Evolutionary conservation across 495 filamentous ascomycete genomes (phyloP).

Genomic region (Aspergillus sparsus): DNA sequence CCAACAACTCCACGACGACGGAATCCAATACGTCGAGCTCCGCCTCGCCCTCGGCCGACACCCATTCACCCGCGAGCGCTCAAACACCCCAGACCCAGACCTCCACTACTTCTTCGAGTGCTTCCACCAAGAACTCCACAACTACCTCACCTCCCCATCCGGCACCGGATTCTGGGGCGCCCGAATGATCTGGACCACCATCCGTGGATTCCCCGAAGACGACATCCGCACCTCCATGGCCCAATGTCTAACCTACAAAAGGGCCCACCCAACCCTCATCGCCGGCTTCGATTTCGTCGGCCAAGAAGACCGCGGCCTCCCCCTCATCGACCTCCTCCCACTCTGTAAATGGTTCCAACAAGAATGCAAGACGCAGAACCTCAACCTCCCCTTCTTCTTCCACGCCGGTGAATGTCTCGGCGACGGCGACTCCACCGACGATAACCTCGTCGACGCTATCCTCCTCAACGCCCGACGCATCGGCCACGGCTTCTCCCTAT

Average conservation of each 20-base stretch:
- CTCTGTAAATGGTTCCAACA: slow-evolving; percentile 18
- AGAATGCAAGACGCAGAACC: slow-evolving; percentile 5
- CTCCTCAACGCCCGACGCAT: slow-evolving; percentile 19
- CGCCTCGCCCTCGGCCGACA: slow-evolving; percentile 10
- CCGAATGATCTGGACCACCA: slow-evolving; percentile 19
- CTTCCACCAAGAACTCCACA: slow-evolving; percentile 18
- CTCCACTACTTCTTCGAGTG: slow-evolving; percentile 16
- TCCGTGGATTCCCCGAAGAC: slow-evolving; percentile 11
- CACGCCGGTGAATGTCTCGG: slow-evolving; percentile 23
- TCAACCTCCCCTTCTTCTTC: slow-evolving; percentile 22
- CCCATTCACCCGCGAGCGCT: slow-evolving; percentile 11
- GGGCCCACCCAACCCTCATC: slow-evolving; percentile 15
- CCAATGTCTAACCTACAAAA: slow-evolving; percentile 6
- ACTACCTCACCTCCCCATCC: slow-evolving; percentile 12
- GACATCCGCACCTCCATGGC: slow-evolving; percentile 12
- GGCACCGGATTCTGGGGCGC: slow-evolving; percentile 19
- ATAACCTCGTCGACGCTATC: slow-evolving; percentile 19
- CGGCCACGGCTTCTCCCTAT: slow-evolving; percentile 21
- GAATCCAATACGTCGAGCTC: slow-evolving; percentile 19
- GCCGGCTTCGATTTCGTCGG: slow-evolving; percentile 22
- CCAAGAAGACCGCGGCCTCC: slow-evolving; percentile 15
- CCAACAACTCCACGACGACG: slow-evolving; percentile 18
- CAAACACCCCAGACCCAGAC: slow-evolving; percentile 8
- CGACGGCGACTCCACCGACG: slow-evolving; percentile 18
- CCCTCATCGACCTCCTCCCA: slow-evolving; percentile 16